Conservation (phyloP, 139 green algal species). For the Chlamydomonas eustigma region DNA sequence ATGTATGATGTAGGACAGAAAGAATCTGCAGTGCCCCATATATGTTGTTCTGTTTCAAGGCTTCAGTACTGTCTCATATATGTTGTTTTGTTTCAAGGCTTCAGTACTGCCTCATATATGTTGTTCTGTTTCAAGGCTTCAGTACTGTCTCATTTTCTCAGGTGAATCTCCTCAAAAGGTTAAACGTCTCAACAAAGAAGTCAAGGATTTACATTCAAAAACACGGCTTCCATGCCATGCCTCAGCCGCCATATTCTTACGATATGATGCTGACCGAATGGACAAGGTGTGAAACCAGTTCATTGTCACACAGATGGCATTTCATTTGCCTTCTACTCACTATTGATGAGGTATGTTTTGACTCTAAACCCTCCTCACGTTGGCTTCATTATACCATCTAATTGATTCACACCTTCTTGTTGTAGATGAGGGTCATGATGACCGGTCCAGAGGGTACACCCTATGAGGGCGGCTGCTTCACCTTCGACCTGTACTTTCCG, state of each 20-base stretch:
- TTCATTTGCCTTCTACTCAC: too few species aligned
- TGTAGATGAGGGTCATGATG: slow-evolving; percentile 56
- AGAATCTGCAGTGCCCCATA: too few species aligned
- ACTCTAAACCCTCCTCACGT: not conserved
- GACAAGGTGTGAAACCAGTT: slow-evolving; percentile 60
- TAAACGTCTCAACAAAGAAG: slow-evolving; percentile 56
- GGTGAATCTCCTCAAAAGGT: slow-evolving; percentile 41
- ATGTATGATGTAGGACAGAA: too few species aligned
- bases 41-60: too few species aligned
- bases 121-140: too few species aligned
- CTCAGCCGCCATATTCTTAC: slow-evolving; percentile 59
- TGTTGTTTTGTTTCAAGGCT: too few species aligned
- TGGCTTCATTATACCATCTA: not conserved
- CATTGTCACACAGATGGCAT: too few species aligned
- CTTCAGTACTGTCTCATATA: too few species aligned
- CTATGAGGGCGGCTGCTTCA: slow-evolving; percentile 70
- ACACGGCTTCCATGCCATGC: slow-evolving; percentile 52
- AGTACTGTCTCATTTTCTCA: too few species aligned
- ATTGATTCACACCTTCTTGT: not conserved
- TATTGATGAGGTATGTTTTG: too few species aligned
- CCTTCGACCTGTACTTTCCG: slow-evolving; percentile 83
- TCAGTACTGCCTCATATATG: too few species aligned
- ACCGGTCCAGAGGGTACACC: slow-evolving; percentile 67
- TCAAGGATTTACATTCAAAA: slow-evolving; percentile 49
- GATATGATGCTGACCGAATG: slow-evolving; percentile 51